Evolutionary conservation across 345 rosid species (phyloP).

Genomic region (Populus simonii): DNA sequence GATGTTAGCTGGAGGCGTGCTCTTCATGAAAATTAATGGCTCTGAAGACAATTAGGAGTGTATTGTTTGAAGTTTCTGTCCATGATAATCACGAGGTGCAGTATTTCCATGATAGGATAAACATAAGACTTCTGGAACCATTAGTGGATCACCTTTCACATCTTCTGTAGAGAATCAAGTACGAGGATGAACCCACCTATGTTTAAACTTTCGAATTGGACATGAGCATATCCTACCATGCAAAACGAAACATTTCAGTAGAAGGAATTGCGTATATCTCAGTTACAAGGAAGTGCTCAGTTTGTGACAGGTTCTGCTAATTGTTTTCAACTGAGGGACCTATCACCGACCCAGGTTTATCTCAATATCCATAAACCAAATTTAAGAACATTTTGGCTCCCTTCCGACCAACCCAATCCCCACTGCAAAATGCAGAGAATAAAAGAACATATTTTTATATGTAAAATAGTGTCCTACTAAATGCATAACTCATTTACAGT

Average conservation of each 20-base stretch:
- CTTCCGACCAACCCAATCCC: background rate
- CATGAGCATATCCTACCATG: no score
- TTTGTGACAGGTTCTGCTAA: background rate
- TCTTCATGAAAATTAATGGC: background rate
- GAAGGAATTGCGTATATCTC: no score
- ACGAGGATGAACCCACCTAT: no score
- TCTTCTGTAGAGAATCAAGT: no score
- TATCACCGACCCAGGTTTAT: background rate
- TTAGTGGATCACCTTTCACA: background rate
- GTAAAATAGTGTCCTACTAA: background rate
- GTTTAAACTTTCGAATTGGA: no score
- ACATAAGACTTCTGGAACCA: background rate
- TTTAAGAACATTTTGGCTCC: background rate
- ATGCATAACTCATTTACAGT: constrained; percentile 3
- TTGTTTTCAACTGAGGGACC: background rate
- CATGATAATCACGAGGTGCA: background rate
- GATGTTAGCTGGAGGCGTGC: background rate
- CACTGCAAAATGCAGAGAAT: background rate
- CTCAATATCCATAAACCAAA: background rate
- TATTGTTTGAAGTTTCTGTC: background rate
- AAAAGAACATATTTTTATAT: background rate
- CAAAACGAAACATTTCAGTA: no score
- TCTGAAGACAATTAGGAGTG: background rate
- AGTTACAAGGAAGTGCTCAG: background rate
- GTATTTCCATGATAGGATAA: background rate